phyloP scores from a whole-genome alignment of 805 yeast genomes.

The Limtongia smithiae region DNA sequence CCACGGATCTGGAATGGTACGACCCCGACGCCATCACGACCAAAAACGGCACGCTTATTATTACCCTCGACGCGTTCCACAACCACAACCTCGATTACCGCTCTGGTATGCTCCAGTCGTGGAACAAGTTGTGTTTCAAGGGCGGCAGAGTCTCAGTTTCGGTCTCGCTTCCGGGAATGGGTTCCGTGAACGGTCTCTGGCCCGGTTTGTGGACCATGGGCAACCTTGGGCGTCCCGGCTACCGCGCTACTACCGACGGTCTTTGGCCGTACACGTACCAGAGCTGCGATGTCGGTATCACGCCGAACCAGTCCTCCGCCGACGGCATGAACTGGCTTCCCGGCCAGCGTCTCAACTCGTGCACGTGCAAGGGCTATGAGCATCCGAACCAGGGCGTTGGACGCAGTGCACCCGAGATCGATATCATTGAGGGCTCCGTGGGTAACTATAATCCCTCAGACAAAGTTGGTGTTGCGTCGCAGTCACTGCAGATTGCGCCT shows the following conservation, averaged over 20 bases:
- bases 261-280: conserved; percentile 93
- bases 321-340: conserved; percentile 87
- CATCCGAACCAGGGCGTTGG: conserved; percentile 88
- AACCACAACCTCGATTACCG: conserved; percentile 79
- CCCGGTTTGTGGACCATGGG: conserved; percentile 97
- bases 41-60: conserved; percentile 60
- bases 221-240: conserved; percentile 89
- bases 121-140: conserved; percentile 89
- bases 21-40: conserved; percentile 87
- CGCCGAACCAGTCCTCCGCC: conserved; percentile 84
- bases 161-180: conserved; percentile 74
- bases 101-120: conserved; percentile 86
- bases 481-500: conserved; percentile 90
- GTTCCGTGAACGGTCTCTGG: conserved; percentile 81
- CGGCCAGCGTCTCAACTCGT: conserved; percentile 72
- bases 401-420: conserved; percentile 95
- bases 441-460: conserved; percentile 39
- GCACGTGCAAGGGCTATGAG: conserved; percentile 78
- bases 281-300: conserved; percentile 88
- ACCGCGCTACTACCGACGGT: conserved; percentile 80
- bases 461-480: conserved; percentile 62
- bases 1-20: conserved; percentile 91
- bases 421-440: conserved; percentile 81
- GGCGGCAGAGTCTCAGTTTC: conserved; percentile 77
- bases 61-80: conserved; percentile 75